These are phyloP conservation scores for Millerozyma miso DNA, from an alignment of 805 yeast genomes.

Conservation along the genomic window DNA sequence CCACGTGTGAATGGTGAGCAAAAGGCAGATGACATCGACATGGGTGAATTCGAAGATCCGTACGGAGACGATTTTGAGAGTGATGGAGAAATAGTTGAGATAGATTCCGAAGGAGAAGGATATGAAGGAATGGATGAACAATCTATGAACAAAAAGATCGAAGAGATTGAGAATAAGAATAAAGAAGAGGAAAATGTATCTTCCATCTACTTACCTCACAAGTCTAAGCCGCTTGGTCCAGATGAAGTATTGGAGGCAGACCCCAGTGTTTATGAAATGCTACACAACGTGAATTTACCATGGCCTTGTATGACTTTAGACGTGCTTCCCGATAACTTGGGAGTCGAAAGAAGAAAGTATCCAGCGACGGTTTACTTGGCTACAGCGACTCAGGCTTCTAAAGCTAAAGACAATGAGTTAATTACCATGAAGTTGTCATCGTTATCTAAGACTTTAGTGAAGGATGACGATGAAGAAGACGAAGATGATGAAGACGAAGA, in stretches of 20 bases:
- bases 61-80: conserved; percentile 91
- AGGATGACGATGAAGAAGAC: conserved; percentile 73
- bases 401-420: conserved; percentile 83
- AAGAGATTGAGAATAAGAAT: conserved; percentile 32
- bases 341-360: conserved; percentile 81
- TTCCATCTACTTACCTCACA: conserved; percentile 78
- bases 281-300: conserved; percentile 87
- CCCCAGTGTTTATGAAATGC: conserved; percentile 93
- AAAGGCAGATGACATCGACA: conserved; percentile 42
- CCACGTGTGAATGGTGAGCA: conserved; percentile 32
- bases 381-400: conserved; percentile 91
- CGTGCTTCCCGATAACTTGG: conserved; percentile 79
- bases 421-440: conserved; percentile 79
- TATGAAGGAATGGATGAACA: conserved; percentile 35
- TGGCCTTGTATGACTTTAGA: conserved; percentile 97
- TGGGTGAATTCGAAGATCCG: conserved; percentile 86
- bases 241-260: conserved; percentile 96
- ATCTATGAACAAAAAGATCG: conserved; percentile 26
- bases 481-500: conserved; percentile 67
- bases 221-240: conserved; percentile 86
- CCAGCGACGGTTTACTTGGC: conserved; percentile 85
- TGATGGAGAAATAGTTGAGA: conserved; percentile 83
- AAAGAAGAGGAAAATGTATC: conserved; percentile 31
- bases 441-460: conserved; percentile 80
- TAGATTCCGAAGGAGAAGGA: conserved; percentile 49